These are phyloP conservation scores for Hemileia vastatrix DNA, from an alignment of 1,284 basidiomycete genomes.

Conservation along the genomic window DNA sequence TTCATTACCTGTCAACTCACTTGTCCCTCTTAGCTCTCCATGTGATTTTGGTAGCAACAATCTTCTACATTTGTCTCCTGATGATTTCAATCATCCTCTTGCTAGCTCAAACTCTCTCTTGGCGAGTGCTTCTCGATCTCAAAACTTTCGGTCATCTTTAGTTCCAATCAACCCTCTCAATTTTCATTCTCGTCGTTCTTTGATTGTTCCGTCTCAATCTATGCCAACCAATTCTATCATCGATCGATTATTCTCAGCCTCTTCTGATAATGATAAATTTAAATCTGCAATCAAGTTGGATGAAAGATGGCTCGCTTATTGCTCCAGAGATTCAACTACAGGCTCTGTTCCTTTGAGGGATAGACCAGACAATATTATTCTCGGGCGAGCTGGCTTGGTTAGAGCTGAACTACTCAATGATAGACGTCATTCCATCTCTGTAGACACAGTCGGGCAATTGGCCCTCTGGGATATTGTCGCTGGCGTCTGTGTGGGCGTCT, in stretches of 20 bases:
- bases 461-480: constrained; percentile 85
- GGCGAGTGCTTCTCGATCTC: neutral
- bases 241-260: neutral
- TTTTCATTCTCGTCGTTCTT: neutral
- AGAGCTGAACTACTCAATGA: constrained; percentile 63
- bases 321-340: constrained; percentile 67
- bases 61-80: no score
- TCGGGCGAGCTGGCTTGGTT: constrained; percentile 72
- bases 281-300: constrained; percentile 23
- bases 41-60: constrained; percentile 2
- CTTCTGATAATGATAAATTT: constrained; percentile 18
- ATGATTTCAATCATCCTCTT: neutral
- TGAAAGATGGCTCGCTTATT: constrained; percentile 48
- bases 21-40: constrained; percentile 21
- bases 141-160: neutral
- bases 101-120: constrained; percentile 3
- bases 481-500: constrained; percentile 66
- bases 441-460: constrained; percentile 73
- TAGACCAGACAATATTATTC: constrained; percentile 61
- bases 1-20: constrained; percentile 16
- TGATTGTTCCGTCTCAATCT: no score
- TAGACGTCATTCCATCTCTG: constrained; percentile 77
- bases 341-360: constrained; percentile 62
- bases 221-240: neutral
- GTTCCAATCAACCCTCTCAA: no score